These are phyloP conservation scores for Suillus spraguei DNA, from an alignment of 768 basidiomycete genomes.

Conservation along the genomic window DNA sequence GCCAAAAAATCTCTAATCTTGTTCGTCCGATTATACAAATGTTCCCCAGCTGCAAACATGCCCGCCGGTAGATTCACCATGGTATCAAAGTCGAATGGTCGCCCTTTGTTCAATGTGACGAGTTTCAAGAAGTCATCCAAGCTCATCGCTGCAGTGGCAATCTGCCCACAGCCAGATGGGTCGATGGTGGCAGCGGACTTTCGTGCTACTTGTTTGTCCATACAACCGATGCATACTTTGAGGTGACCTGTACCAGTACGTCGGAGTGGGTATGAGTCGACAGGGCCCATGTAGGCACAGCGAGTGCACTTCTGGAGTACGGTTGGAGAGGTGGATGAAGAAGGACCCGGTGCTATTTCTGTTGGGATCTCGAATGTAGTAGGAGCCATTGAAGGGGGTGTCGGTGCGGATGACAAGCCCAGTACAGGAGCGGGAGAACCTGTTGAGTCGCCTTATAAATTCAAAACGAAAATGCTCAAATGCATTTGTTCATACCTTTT, in stretches of 20 bases:
- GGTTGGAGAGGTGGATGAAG: conserved; percentile 7
- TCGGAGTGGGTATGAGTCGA: conserved; percentile 30
- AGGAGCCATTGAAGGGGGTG: conserved; percentile 14
- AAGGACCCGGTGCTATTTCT: conserved; percentile 15
- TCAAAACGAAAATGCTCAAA: neutral
- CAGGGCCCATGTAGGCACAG: conserved; percentile 33
- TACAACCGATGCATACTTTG: conserved; percentile 34
- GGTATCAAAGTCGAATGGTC: conserved; percentile 37
- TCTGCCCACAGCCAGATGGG: conserved; percentile 33
- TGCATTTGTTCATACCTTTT: conserved; percentile 2
- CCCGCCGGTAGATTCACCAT: conserved; percentile 37
- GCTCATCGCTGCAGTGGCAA: conserved; percentile 37
- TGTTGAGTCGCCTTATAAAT: conserved; percentile 5
- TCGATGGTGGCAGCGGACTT: conserved; percentile 33
- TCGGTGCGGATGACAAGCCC: conserved; percentile 18
- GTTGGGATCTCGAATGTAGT: conserved; percentile 26
- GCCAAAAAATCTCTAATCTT: conserved; percentile 36
- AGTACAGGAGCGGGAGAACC: conserved; percentile 14
- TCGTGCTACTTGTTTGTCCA: conserved; percentile 37
- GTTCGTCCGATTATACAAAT: conserved; percentile 38
- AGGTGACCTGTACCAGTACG: conserved; percentile 34
- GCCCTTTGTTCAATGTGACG: conserved; percentile 33
- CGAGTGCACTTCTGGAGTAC: conserved; percentile 34
- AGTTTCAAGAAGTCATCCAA: conserved; percentile 37
- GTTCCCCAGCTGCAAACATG: conserved; percentile 34